Evolutionary conservation across 345 rosid genomes (phyloP).

Genomic region (Citrus unshiu): DNA sequence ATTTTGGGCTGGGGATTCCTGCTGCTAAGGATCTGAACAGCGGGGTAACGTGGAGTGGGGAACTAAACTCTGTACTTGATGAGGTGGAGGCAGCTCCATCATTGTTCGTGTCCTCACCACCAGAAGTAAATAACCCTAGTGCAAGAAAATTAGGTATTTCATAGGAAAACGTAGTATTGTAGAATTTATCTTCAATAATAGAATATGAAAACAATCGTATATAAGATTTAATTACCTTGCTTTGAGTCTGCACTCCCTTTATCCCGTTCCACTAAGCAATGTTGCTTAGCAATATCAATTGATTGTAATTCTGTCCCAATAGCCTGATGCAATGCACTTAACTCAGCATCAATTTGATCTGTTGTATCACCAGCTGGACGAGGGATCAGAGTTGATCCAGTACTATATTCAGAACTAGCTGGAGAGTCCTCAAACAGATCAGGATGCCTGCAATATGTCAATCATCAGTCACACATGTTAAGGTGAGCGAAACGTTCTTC

Average conservation of each 20-base stretch:
- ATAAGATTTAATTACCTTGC: slow-evolving; percentile 40
- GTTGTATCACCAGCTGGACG: slow-evolving; percentile 36
- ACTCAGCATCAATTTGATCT: slow-evolving; percentile 41
- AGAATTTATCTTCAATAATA: neutral
- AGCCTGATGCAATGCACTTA: slow-evolving; percentile 34
- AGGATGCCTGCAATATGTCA: slow-evolving; percentile 56
- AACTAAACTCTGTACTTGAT: slow-evolving; percentile 55
- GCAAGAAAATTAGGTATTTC: slow-evolving; percentile 16
- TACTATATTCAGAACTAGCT: slow-evolving; percentile 83
- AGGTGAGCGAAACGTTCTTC: slow-evolving; percentile 11
- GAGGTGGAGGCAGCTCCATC: slow-evolving; percentile 42
- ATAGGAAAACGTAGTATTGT: slow-evolving; percentile 4
- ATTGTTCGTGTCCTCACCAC: slow-evolving; percentile 35
- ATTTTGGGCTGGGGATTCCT: slow-evolving; percentile 93
- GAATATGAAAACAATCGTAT: neutral
- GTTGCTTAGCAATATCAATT: slow-evolving; percentile 23
- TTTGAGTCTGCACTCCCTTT: slow-evolving; percentile 33
- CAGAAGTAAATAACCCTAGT: slow-evolving; percentile 41
- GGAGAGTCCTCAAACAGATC: slow-evolving; percentile 76
- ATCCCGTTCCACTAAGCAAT: slow-evolving; percentile 27
- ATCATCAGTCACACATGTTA: slow-evolving; percentile 16
- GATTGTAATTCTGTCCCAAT: slow-evolving; percentile 27
- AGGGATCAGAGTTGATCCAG: slow-evolving; percentile 66
- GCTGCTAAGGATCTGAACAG: slow-evolving; percentile 97
- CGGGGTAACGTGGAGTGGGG: slow-evolving; percentile 88